Evolutionary conservation across 2,329 filamentous ascomycete species (phyloP), one percentile per base, ranked within the genome.

Genomic region (Microsporum audouinii): DNA sequence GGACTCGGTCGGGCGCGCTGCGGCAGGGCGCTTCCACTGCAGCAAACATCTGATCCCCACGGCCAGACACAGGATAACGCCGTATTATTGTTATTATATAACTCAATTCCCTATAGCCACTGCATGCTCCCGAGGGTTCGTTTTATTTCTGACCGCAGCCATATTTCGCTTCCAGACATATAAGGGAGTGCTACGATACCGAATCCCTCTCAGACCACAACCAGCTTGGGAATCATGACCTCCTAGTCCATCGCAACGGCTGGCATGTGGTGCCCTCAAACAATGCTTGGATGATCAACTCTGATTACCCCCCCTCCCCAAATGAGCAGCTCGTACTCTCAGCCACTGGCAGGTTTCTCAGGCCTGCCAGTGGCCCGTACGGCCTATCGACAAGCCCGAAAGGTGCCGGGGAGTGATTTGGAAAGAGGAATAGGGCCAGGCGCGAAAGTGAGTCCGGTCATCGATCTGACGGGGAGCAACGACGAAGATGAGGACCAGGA

Each of bases 241-340:
- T 68, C 63, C 66, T 63, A 60, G 63, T n/a, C 65, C 64, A 65
- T 59, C 60, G 61, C 55, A 6, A 61, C 63, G 63, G 59, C 67
- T 67, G 71, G 70, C 61, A 63, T 71, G 66, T 68, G 75, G 76
- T 71, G 70, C 61, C 67, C 68, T 5, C 39, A n/a, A 69, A 70
- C 70, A 67, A 76, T 76, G 73, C 75, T 73, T 65, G 51, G 51
- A 55, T 55, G 51, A 55, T 2, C 51, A 55, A 10, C 51, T 55
- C 17, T 23, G 17, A 23, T 23, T 23, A 23, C 17, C 17, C 17
- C 17, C 17, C 17, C 73, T 64, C 67, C 73, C 64, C 74, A 72
- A 63, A 70, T 70, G 66, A 71, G 72, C 67, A 47, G 29, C 47
- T 23, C 58, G n/a, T 53, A 55, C 23, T 31, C 36, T 38, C 61